A percentile compares a stretch with the other conserved stretches of the same genome.
Evolutionary conservation across 1,284 basidiomycete genomes (phyloP).

Genomic region (Marasmius oreades): DNA sequence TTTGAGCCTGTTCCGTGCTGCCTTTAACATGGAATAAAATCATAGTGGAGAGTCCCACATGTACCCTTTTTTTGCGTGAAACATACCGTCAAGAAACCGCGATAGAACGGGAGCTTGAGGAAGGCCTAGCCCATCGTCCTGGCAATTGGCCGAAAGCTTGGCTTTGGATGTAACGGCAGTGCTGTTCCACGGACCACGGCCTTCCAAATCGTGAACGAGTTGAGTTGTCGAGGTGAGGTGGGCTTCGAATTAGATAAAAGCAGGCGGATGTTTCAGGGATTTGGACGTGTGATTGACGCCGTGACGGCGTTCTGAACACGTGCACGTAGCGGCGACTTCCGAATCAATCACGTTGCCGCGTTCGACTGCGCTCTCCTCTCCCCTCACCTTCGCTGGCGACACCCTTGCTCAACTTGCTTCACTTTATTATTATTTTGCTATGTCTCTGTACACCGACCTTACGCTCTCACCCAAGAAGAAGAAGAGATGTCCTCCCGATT

Average conservation of each 20-base stretch:
- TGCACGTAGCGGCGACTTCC: neutral
- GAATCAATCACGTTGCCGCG: neutral
- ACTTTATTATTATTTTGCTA: constrained; percentile 3
- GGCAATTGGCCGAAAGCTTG: neutral
- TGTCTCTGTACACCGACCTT: constrained; percentile 48
- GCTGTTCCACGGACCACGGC: neutral
- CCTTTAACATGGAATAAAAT: too few relatives aligned
- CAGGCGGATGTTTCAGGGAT: neutral
- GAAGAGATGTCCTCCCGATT: constrained; percentile 49
- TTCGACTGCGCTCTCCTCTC: neutral
- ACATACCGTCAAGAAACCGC: neutral
- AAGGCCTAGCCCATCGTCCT: too few relatives aligned
- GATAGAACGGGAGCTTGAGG: neutral
- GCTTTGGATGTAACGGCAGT: neutral
- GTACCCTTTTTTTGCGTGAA: too few relatives aligned
- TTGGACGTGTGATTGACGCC: neutral
- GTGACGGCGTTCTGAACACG: neutral
- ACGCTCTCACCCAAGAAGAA: constrained; percentile 67
- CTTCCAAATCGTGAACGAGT: neutral
- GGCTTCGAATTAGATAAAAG: neutral
- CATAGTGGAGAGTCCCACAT: too few relatives aligned
- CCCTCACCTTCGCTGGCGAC: constrained; percentile 1
- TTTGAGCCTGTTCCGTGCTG: too few relatives aligned
- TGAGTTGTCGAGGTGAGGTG: neutral
- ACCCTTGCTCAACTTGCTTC: constrained; percentile 5